Percentiles rank a stretch among this genome's conserved stretches.
Conservation (phyloP, 1,139 yeast genomes). For the Hansenula lynferdii region DNA sequence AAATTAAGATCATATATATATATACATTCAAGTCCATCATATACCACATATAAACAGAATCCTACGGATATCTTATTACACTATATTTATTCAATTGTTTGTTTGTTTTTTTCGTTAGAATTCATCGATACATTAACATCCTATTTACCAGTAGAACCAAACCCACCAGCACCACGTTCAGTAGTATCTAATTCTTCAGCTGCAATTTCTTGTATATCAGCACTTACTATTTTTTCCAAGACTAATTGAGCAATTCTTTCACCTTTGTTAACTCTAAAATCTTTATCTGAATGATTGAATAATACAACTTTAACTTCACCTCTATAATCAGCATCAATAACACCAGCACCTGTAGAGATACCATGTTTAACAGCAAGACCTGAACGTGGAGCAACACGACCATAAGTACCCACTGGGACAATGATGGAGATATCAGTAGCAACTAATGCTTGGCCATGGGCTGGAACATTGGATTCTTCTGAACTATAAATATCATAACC, state of each 20-base stretch:
- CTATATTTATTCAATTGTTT: background rate
- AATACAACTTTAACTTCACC: slow-evolving; percentile 89
- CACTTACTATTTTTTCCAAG: slow-evolving; percentile 74
- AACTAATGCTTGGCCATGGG: slow-evolving; percentile 81
- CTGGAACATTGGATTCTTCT: slow-evolving; percentile 64
- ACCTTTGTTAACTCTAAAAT: slow-evolving; percentile 37
- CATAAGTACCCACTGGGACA: slow-evolving; percentile 91
- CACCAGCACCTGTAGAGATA: slow-evolving; percentile 97
- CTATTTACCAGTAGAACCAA: slow-evolving; percentile 79
- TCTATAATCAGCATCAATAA: slow-evolving; percentile 92
- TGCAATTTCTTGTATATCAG: slow-evolving; percentile 62
- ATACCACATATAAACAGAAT: too few species aligned
- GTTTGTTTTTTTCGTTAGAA: background rate
- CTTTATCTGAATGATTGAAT: slow-evolving; percentile 67
- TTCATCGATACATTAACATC: background rate
- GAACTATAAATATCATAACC: slow-evolving; percentile 90
- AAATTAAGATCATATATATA: too few species aligned
- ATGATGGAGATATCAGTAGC: slow-evolving; percentile 83
- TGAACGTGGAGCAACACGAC: slow-evolving; percentile 95
- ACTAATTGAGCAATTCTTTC: slow-evolving; percentile 75
- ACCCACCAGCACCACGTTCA: slow-evolving; percentile 88
- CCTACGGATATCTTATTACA: background rate
- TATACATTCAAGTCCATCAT: too few species aligned
- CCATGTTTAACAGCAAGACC: slow-evolving; percentile 96
- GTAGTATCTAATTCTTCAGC: slow-evolving; percentile 59